Evolutionary conservation across 2,329 filamentous ascomycete genomes (phyloP).

Genomic region (Fusarium secorum): DNA sequence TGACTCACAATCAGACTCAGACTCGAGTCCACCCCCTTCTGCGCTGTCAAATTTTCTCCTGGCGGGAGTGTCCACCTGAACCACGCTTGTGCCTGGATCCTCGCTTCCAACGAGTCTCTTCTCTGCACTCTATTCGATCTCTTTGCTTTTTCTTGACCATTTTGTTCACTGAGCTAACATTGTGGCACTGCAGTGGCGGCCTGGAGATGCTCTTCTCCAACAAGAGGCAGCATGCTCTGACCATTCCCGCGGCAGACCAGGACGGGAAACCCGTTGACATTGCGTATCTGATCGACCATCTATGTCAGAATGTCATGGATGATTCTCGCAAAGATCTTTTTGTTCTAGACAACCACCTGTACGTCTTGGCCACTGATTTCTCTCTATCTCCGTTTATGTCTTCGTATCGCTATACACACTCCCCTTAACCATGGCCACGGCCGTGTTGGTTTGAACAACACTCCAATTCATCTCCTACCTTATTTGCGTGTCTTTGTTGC

Average conservation of each 20-base stretch:
- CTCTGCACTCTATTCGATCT: slow-evolving; percentile 7
- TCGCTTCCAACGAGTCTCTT: slow-evolving; percentile 5
- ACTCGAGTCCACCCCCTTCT: slow-evolving; percentile 10
- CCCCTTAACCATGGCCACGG: slow-evolving; percentile 27
- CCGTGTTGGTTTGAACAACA: slow-evolving; percentile 4
- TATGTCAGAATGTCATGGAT: slow-evolving; percentile 84
- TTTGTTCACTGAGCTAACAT: slow-evolving; percentile 26
- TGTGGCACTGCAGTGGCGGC: slow-evolving; percentile 70
- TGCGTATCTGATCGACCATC: slow-evolving; percentile 77
- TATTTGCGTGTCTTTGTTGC: slow-evolving; percentile 27
- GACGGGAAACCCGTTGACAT: slow-evolving; percentile 72
- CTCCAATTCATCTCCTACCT: background rate
- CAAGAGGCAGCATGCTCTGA: slow-evolving; percentile 74
- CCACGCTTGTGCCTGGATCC: slow-evolving; percentile 31
- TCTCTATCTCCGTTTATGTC: background rate
- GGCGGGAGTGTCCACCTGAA: slow-evolving; percentile 15
- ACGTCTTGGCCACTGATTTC: slow-evolving; percentile 53
- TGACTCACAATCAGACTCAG: background rate
- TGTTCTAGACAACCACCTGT: slow-evolving; percentile 87
- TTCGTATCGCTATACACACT: slow-evolving; percentile 29
- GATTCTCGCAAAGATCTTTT: slow-evolving; percentile 89
- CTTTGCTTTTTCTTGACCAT: slow-evolving; percentile 16
- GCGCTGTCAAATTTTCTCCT: slow-evolving; percentile 7
- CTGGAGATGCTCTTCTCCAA: slow-evolving; percentile 94
- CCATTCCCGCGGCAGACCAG: slow-evolving; percentile 69